Evolutionary conservation across 306 rosid species (phyloP).

Genomic region (Leucaena leucocephala): DNA sequence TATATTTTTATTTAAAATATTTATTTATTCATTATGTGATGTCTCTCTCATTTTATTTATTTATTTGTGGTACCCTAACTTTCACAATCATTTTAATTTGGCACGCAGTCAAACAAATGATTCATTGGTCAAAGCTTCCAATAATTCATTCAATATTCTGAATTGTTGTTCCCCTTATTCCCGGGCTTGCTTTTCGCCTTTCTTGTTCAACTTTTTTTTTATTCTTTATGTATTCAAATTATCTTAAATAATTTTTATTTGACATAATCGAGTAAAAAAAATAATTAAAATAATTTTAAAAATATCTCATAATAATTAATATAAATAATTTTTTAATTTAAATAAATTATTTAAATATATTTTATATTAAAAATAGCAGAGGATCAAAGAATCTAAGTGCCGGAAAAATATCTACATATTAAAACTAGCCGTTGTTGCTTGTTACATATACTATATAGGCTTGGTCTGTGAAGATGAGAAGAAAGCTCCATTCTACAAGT

Average conservation of each 20-base stretch:
- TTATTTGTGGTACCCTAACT: not conserved
- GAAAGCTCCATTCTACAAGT: not conserved
- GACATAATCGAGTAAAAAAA: too few relatives aligned
- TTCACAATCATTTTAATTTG: not conserved
- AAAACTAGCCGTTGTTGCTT: not conserved
- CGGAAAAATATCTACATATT: not conserved
- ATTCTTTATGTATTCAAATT: too few relatives aligned
- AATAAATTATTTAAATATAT: too few relatives aligned
- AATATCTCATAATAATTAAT: too few relatives aligned
- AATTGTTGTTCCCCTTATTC: not conserved
- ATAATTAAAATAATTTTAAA: too few relatives aligned
- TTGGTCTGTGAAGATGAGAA: not conserved
- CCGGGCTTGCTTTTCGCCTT: conserved; percentile 3
- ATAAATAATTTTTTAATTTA: too few relatives aligned
- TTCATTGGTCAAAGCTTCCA: not conserved
- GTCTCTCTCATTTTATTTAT: not conserved
- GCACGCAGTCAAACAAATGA: not conserved
- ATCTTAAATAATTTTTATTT: too few relatives aligned
- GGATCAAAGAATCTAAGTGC: not conserved
- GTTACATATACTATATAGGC: not conserved
- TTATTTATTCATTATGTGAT: not conserved
- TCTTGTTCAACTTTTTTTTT: not conserved
- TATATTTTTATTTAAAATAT: not conserved
- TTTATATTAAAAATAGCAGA: too few relatives aligned
- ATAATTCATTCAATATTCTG: conserved; percentile 5